Percentiles rank a stretch among this genome's conserved stretches.
Conservation (phyloP, 2,329 filamentous ascomycete genomes). For the Hypoxylon sp. region DNA sequence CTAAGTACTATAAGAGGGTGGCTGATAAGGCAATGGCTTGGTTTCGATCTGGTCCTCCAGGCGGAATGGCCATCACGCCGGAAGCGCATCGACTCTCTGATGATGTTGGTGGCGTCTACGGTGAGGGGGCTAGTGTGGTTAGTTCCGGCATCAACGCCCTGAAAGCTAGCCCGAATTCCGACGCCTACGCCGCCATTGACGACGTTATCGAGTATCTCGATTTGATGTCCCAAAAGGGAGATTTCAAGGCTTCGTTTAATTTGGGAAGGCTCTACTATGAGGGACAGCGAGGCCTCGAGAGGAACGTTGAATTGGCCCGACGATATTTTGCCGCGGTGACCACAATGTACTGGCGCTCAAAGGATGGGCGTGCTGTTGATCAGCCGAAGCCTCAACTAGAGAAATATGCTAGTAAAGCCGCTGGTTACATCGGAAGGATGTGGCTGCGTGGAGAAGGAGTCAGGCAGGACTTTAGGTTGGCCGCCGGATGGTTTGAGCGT, state of each 20-base stretch:
- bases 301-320: slow-evolving; percentile 80
- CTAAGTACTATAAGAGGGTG: slow-evolving; percentile 91
- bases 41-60: slow-evolving; percentile 90
- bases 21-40: slow-evolving; percentile 93
- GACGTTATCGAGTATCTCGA: slow-evolving; percentile 96
- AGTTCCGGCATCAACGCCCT: slow-evolving; percentile 89
- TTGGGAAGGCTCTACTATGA: slow-evolving; percentile 91
- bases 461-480: slow-evolving; percentile 81
- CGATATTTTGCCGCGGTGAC: slow-evolving; percentile 86
- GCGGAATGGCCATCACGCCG: slow-evolving; percentile 81
- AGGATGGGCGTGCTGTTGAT: slow-evolving; percentile 80
- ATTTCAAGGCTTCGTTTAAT: slow-evolving; percentile 88
- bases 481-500: slow-evolving; percentile 86
- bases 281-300: slow-evolving; percentile 80
- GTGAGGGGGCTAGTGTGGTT: slow-evolving; percentile 91
- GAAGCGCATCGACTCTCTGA: slow-evolving; percentile 91
- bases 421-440: slow-evolving; percentile 90
- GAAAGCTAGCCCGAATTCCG: slow-evolving; percentile 79
- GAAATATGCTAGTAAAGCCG: slow-evolving; percentile 84
- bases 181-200: slow-evolving; percentile 87
- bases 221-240: slow-evolving; percentile 89
- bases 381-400: slow-evolving; percentile 80
- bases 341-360: slow-evolving; percentile 81
- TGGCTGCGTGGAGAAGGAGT: slow-evolving; percentile 90
- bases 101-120: slow-evolving; percentile 92